Evolutionary conservation across 164 flowering plant genomes (phyloP).

Genomic region (Platanus orientalis): DNA sequence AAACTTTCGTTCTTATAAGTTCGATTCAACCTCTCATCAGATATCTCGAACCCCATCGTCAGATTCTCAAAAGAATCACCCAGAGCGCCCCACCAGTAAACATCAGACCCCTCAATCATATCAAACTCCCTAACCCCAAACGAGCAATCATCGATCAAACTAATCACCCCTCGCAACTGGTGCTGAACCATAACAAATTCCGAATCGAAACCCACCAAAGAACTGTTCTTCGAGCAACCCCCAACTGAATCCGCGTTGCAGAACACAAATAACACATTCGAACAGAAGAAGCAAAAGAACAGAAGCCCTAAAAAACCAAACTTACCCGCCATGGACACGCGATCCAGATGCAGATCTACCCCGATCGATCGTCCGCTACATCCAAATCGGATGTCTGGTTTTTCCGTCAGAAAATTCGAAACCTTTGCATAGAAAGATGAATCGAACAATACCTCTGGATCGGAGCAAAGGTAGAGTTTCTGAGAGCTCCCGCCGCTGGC

Average conservation of each 20-base stretch:
- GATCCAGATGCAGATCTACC: not conserved
- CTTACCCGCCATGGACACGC: slow-evolving; percentile 6
- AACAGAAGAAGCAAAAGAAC: not conserved
- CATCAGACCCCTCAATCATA: slow-evolving; percentile 78
- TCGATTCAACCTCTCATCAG: slow-evolving; percentile 56
- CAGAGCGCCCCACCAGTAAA: slow-evolving; percentile 81
- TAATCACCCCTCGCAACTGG: slow-evolving; percentile 64
- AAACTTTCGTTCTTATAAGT: slow-evolving; percentile 65
- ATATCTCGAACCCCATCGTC: slow-evolving; percentile 59
- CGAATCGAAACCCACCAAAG: slow-evolving; percentile 41
- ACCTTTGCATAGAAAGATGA: not conserved
- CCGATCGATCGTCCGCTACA: not conserved
- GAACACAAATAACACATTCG: not conserved
- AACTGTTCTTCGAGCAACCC: slow-evolving; percentile 31
- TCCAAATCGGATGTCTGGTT: not conserved
- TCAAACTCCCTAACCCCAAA: slow-evolving; percentile 72
- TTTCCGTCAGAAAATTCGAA: not conserved
- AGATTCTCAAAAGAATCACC: slow-evolving; percentile 57
- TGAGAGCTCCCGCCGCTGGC: no score
- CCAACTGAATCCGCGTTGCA: slow-evolving; percentile 6
- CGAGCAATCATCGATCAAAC: slow-evolving; percentile 64
- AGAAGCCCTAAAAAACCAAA: slow-evolving; percentile 4
- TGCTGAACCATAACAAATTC: slow-evolving; percentile 76
- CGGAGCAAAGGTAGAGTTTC: no score
- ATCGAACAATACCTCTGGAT: no score